These are phyloP conservation scores for Penicillium vulpinum DNA, from an alignment of 2,329 filamentous ascomycete genomes.

Conservation along the genomic window DNA sequence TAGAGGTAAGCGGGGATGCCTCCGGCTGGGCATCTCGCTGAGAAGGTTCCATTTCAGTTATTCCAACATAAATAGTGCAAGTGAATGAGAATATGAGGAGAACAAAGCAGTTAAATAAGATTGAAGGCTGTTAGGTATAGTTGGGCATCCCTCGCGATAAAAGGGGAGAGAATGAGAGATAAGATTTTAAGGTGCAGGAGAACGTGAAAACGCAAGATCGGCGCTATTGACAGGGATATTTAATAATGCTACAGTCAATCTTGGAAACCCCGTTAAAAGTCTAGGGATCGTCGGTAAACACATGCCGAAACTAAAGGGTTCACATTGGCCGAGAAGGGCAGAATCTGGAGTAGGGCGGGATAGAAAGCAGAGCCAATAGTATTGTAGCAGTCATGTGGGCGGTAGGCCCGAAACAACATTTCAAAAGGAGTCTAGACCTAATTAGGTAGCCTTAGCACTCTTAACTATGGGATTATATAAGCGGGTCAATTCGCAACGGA, in stretches of 20 bases:
- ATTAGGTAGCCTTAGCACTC: background rate
- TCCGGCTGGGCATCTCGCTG: constrained; percentile 8
- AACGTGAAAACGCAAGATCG: constrained; percentile 10
- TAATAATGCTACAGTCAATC: background rate
- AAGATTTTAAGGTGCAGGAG: background rate
- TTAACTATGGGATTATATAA: too few species aligned
- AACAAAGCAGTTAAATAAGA: background rate
- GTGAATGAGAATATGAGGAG: background rate
- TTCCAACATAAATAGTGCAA: background rate
- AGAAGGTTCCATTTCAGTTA: constrained; percentile 4
- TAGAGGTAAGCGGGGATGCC: constrained; percentile 6
- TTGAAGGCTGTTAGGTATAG: background rate
- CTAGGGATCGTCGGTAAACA: background rate
- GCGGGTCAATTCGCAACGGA: too few species aligned
- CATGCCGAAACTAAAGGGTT: too few species aligned
- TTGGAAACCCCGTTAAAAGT: background rate
- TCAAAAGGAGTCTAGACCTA: background rate
- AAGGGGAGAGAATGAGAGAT: constrained; percentile 1
- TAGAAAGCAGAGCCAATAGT: background rate
- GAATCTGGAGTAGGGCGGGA: background rate
- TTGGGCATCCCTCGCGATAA: background rate
- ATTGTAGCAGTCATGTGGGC: background rate
- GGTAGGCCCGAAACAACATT: background rate
- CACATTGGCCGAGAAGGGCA: too few species aligned
- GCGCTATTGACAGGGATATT: constrained; percentile 16